phyloP scores from a whole-genome alignment of 2,329 filamentous ascomycete genomes.

The Diaporthe caulivora region DNA sequence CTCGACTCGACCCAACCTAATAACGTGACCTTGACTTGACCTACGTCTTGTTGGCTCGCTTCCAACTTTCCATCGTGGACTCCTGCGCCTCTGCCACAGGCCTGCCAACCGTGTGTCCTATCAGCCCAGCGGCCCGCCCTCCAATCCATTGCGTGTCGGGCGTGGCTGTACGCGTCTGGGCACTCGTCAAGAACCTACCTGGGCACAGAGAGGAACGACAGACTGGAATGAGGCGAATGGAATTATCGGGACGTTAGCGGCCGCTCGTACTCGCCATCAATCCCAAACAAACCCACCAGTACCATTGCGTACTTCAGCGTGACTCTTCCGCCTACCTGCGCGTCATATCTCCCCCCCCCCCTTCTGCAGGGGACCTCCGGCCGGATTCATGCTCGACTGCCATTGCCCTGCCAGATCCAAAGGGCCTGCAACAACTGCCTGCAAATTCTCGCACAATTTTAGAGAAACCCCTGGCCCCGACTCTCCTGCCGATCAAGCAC shows the following conservation, averaged over 20 bases:
- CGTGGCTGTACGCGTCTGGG: constrained; percentile 24
- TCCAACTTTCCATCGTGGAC: constrained; percentile 13
- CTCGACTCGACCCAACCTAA: neutral
- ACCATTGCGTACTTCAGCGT: constrained; percentile 24
- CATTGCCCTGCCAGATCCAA: constrained; percentile 12
- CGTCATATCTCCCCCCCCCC: constrained; percentile 27
- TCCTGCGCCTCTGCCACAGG: neutral
- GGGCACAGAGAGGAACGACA: neutral
- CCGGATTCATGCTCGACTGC: constrained; percentile 28
- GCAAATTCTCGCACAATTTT: constrained; percentile 10
- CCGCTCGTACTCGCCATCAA: constrained; percentile 19
- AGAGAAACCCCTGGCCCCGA: neutral
- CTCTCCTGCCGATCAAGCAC: constrained; percentile 28
- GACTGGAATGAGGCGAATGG: constrained; percentile 19
- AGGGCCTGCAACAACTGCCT: constrained; percentile 1
- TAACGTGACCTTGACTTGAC: constrained; percentile 9
- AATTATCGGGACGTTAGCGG: constrained; percentile 16
- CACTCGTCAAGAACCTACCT: neutral
- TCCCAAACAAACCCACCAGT: constrained; percentile 29
- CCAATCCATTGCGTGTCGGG: constrained; percentile 14
- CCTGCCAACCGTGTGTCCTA: neutral
- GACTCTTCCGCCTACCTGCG: constrained; percentile 19
- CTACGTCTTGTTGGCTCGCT: constrained; percentile 19
- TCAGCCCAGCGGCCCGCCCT: neutral
- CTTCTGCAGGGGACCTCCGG: constrained; percentile 18